Evolutionary conservation across 2,329 filamentous ascomycete genomes (phyloP), one percentile per base, ranked within the genome.

Genomic region (Botrytis byssoidea): DNA sequence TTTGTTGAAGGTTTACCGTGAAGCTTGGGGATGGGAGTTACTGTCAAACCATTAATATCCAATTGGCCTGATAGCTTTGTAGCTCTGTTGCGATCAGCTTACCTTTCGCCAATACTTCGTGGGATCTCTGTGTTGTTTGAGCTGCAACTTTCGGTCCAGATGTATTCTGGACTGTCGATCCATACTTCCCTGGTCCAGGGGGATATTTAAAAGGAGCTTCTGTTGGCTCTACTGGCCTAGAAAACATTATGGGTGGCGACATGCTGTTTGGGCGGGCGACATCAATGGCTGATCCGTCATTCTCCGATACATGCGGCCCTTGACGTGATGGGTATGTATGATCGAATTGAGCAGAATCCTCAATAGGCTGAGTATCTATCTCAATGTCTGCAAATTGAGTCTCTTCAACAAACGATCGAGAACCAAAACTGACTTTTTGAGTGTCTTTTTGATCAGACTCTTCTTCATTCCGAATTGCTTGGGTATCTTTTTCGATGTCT

Each of bases 341-440:
- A 25, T 16, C 18, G 29, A 25, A 29, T 42, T 71, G 59, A 40
- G 64, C 14, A 32, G 8, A 14, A 69, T 29, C 25, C 35, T 76
- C 73, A 14, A 59, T 48, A 32, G 51, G 48, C 46, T 74, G 76
- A 9, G 74, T 74, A 40, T 75, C 75, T n/a, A 61, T 20, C 64
- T 80, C 78, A 9, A 80, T 51, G 22, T 16, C 29, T 35, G 59
- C 68, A 59, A 67, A 78, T 68, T 81, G 79, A 32, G 77, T 76
- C 16, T 80, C 77, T 40, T 64, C 75, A 25, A 78, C 48, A 3
- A 74, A 10, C 29, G 76, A 76, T 66, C 18, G 35, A 48, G 72
- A 61, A 66, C 69, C 76, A 32, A 57, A 42, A 68, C 18, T 42
- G 16, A 5, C 6, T 25, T 68, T 32, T 18, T 68, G 48, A 5